phyloP scores from a whole-genome alignment of 768 basidiomycete species.

The Boletus rubroflammeus region DNA sequence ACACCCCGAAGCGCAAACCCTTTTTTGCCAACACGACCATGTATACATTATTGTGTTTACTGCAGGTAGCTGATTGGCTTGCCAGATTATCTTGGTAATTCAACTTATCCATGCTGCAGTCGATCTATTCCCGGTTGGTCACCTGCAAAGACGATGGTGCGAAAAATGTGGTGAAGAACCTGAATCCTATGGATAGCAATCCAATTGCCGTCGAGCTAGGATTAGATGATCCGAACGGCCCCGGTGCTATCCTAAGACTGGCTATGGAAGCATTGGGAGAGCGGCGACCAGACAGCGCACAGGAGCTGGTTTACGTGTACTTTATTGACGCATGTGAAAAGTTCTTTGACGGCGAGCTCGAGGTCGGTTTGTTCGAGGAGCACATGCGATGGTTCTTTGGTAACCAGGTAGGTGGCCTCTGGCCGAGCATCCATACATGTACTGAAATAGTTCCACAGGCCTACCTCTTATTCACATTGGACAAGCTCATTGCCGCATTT shows the following conservation, averaged over 20 bases:
- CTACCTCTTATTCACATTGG: slow-evolving; percentile 88
- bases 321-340: slow-evolving; percentile 89
- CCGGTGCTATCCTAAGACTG: slow-evolving; percentile 60
- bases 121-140: slow-evolving; percentile 83
- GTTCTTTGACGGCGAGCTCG: slow-evolving; percentile 90
- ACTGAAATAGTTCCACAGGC: slow-evolving; percentile 53
- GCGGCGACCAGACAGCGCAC: slow-evolving; percentile 41
- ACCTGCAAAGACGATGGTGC: slow-evolving; percentile 82
- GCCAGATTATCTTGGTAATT: neutral
- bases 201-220: slow-evolving; percentile 81
- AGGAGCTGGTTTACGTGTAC: slow-evolving; percentile 81
- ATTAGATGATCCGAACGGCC: slow-evolving; percentile 79
- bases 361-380: slow-evolving; percentile 90
- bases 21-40: slow-evolving; percentile 93
- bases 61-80: slow-evolving; percentile 58
- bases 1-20: slow-evolving; percentile 42
- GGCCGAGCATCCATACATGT: neutral
- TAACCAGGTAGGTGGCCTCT: slow-evolving; percentile 56
- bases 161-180: slow-evolving; percentile 62
- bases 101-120: slow-evolving; percentile 41
- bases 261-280: slow-evolving; percentile 59
- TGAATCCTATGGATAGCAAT: slow-evolving; percentile 68
- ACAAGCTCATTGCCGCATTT: slow-evolving; percentile 84
- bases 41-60: slow-evolving; percentile 81
- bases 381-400: slow-evolving; percentile 94